These are phyloP conservation scores for Phytophthora boehmeriae DNA, from an alignment of 352 stramenopile species.

Conservation along the genomic window DNA sequence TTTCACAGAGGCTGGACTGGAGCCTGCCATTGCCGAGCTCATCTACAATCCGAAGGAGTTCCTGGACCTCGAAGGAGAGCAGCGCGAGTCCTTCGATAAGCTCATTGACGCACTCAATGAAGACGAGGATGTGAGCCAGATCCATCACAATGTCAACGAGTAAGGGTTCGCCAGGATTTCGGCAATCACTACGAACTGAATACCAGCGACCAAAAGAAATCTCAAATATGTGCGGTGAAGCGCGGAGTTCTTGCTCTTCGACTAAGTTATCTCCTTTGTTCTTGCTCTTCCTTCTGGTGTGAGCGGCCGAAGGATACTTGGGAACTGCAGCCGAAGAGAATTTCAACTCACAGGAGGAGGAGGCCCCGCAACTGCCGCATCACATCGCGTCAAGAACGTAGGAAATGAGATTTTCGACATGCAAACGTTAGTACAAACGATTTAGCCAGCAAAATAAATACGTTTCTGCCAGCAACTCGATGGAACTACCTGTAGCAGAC, in stretches of 20 bases:
- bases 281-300: background rate
- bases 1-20: slow-evolving; percentile 59
- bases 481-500: too few species aligned
- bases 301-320: background rate
- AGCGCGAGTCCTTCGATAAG: slow-evolving; percentile 73
- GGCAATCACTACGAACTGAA: too few species aligned
- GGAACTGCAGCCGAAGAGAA: slow-evolving; percentile 5
- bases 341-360: too few species aligned
- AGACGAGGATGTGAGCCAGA: slow-evolving; percentile 82
- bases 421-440: too few species aligned
- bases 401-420: slow-evolving; percentile 1
- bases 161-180: too few species aligned
- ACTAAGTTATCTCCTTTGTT: background rate
- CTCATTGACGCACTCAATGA: slow-evolving; percentile 77
- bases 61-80: slow-evolving; percentile 56
- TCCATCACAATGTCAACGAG: slow-evolving; percentile 87
- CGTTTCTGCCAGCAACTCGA: too few species aligned
- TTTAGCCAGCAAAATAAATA: too few species aligned
- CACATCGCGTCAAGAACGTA: too few species aligned
- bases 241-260: slow-evolving; percentile 13
- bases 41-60: slow-evolving; percentile 87
- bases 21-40: slow-evolving; percentile 75
- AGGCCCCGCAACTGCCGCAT: too few species aligned
- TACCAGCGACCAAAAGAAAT: slow-evolving; percentile 13
- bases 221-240: slow-evolving; percentile 28